Base-by-base conservation (phyloP, 2,329 filamentous ascomycete species). In the Phialocephala subalpina region DNA sequence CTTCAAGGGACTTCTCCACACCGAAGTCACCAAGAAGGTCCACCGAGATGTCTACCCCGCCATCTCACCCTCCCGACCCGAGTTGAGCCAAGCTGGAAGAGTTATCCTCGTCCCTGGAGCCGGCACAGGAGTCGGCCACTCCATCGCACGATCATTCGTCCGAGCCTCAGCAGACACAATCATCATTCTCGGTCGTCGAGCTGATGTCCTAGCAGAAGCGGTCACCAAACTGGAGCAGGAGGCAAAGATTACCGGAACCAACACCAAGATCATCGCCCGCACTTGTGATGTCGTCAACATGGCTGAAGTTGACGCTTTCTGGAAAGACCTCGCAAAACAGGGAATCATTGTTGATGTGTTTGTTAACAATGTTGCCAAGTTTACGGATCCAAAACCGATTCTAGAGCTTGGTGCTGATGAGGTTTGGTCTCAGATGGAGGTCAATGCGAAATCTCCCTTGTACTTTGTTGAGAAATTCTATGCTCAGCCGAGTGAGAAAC, bases 401-500 rank as follows among this genome's bases (percentile, higher is more conserved):
- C 58, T 60, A 3, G 58, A 52, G 16, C 40, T 52, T 14, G 58
- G 58, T 20, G 14, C 29, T 14, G 58, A 60, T 1, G 42, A 52
- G 27, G n/a, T 60, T 1, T 52, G 42, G 58, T 52, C 45, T 20
- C 58, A 60, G 33, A 29, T 49, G 8, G 58, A 60, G 14, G 33
- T 52, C n/a, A 60, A 60, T 16, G 42, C 20, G 27, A 60, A 36
- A 36, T 47, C 58, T 49, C 42, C 40, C 1, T 22, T 60, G n/a
- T 52, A 52, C 18, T 60, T 49, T 22, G 20, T 29, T 12, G 58
- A 60, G 58, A 35, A 52, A 16, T 45, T 59, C 11, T 22, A 25
- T 18, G 8, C 42, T 35, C 58, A 60, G n/a, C 42, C 58, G n/a
- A 33, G 58, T 22, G 58, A 52, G 3, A 60, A 52, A n/a, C 42